A percentile compares a stretch with the other conserved stretches of the same genome.
Conservation (phyloP, 352 stramenopile genomes). For the Phytophthora pisi region DNA sequence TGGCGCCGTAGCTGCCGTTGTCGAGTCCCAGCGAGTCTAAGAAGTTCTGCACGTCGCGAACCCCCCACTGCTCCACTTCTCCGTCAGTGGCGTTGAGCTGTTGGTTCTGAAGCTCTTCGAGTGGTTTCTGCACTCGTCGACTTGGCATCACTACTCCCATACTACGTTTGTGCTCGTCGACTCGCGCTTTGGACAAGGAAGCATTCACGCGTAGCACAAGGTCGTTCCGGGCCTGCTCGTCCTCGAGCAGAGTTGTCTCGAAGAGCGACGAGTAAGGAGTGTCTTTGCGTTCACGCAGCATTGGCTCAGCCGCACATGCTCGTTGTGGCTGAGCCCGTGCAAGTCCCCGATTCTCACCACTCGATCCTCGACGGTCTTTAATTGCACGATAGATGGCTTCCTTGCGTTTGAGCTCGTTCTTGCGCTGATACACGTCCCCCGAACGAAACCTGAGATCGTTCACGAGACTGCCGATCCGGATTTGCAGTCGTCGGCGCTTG, state of each 20-base stretch:
- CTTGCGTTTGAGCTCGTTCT: constrained; percentile 75
- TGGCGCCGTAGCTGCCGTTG: constrained; percentile 41
- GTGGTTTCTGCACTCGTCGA: constrained; percentile 8
- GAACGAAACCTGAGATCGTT: constrained; percentile 73
- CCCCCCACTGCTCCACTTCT: constrained; percentile 43
- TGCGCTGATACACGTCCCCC: constrained; percentile 74
- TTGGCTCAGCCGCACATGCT: not conserved
- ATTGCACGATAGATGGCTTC: constrained; percentile 42
- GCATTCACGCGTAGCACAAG: constrained; percentile 49
- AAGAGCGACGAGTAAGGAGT: constrained; percentile 30
- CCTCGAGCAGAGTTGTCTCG: constrained; percentile 43
- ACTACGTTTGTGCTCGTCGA: constrained; percentile 10
- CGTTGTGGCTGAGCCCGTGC: constrained; percentile 1
- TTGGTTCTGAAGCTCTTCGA: constrained; percentile 7
- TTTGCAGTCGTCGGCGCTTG: constrained; percentile 57
- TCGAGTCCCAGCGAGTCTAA: constrained; percentile 57
- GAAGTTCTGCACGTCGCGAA: constrained; percentile 53
- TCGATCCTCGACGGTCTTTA: constrained; percentile 15
- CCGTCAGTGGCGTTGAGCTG: constrained; percentile 7
- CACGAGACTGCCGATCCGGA: constrained; percentile 46
- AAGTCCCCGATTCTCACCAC: constrained; percentile 2
- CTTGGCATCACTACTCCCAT: constrained; percentile 1
- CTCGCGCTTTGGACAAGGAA: constrained; percentile 18
- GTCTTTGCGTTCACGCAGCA: constrained; percentile 21
- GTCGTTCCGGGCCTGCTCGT: constrained; percentile 65